Base-by-base conservation (phyloP, 2,329 filamentous ascomycete species). In the Stenocarpella maydis region DNA sequence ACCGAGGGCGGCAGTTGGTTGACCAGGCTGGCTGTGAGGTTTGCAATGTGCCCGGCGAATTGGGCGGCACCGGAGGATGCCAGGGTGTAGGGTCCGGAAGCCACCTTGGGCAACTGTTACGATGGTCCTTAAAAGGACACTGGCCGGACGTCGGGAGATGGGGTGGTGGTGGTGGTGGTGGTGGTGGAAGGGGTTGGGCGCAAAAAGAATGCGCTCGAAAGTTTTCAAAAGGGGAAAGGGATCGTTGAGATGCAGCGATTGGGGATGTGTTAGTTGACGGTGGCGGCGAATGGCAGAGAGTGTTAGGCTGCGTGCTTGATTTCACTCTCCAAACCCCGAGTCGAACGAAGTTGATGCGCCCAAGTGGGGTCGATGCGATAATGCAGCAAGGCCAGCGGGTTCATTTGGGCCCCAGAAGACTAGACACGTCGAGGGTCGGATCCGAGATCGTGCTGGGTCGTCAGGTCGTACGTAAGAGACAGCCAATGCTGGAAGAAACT, bases 11-110 rank as follows among this genome's bases (percentile, higher is more conserved):
- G 80, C 52, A 86, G 78, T 73, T 83, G 78, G 76, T 68, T 76
- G 55, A 76, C 72, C 31, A 80, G 70, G 26, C 73, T 74, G 61
- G 84, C 85, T 75, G 83, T 84, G 78, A 87, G 83, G 81, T 86
- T 88, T 82, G 86, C 86, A 78, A 88, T 80, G 76, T 77, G 79
- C 63, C 71, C 71, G 73, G 81, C 78, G 74, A 82, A 76, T 50
- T 49, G 65, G 65, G 79, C 77, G 82, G 86, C 88, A 88, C 87
- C 87, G 80, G 85, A 84, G 77, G 87, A 88, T 86, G 87, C 88
- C 86, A 85, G 82, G 77, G 82, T 77, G 63, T 64, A 67, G 78
- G 80, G 83, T 81, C 81, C 80, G 79, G 87, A 89, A 88, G 87
- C 87, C 87, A 90, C 86, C 80, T 89, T 90, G 86, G 80, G 70